Evolutionary conservation across 805 yeast species (phyloP), one percentile per base, ranked within the genome.

Genomic region (Suhomyces sp.): DNA sequence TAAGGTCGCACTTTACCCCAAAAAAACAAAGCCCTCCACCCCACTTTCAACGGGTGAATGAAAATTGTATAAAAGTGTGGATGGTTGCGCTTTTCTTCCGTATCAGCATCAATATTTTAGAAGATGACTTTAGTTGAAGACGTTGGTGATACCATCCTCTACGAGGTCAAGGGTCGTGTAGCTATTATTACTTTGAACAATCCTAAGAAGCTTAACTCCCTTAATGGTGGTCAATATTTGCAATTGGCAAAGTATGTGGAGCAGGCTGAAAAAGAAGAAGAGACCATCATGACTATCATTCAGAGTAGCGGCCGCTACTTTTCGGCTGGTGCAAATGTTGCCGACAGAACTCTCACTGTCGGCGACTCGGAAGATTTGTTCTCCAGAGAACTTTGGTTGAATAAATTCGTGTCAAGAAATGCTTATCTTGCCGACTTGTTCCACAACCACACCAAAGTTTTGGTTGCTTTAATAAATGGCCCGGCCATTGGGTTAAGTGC

Each of bases 261-360:
- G 56, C 63, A 75, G 53, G 91, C 96, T 0, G 85, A 87, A 53
- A 64, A 70, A 4, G 85, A 87, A 52, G 81, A 82, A 21, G 72
- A 75, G 19, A 84, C 93, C 0, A 61, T 78, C 6, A 77, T 82
- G 21, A 90, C 97, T 1, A 71, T 87, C 47, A 67, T 90, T 46
- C 84, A 82, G 61, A 77, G 90, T 31, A 75, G 86, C 0, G 96
- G 96, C 0, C 75, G 85, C 52, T 87, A 80, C 65, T 90, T 89
- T 66, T 83, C 90, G 22, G 87, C 96, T 6, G 97, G 97, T 22
- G 97, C 96, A 19, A 85, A 89, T 63, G 80, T 87, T 48, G 76
- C 72, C 46, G 76, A 70, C 43, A 62, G 55, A 48, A 68, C 74
- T 0, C 52, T 72, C 50, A 47, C 61, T 15, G 58, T 71, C 6